Evolutionary conservation across 805 yeast genomes (phyloP).

Genomic region (Maudiozyma saulgeensis): DNA sequence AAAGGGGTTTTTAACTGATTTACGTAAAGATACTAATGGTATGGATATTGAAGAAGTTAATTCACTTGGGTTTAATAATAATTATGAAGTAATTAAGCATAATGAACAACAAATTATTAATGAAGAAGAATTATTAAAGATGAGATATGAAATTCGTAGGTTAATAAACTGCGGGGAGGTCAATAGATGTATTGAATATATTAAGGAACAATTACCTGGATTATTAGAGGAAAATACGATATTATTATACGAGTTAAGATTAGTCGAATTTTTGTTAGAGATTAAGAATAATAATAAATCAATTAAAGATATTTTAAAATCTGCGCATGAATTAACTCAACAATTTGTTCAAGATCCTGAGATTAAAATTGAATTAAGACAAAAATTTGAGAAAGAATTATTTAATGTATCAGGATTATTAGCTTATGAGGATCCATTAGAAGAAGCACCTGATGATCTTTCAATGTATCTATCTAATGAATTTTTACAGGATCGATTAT

Average conservation of each 20-base stretch:
- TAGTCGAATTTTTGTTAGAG: slow-evolving; percentile 19
- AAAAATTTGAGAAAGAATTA: slow-evolving; percentile 31
- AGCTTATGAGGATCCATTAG: slow-evolving; percentile 44
- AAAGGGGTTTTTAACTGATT: slow-evolving; percentile 41
- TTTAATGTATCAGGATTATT: slow-evolving; percentile 41
- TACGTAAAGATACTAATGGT: slow-evolving; percentile 10
- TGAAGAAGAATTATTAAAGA: slow-evolving; percentile 30
- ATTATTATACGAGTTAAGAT: slow-evolving; percentile 21
- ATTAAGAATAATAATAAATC: slow-evolving; percentile 7
- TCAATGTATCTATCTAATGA: slow-evolving; percentile 18
- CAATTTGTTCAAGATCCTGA: slow-evolving; percentile 15
- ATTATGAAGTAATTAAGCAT: slow-evolving; percentile 15
- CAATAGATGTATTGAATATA: slow-evolving; percentile 33
- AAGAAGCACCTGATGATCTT: slow-evolving; percentile 27
- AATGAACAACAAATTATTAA: slow-evolving; percentile 24
- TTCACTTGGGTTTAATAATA: slow-evolving; percentile 10
- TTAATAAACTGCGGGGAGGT: slow-evolving; percentile 38
- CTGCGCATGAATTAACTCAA: slow-evolving; percentile 20
- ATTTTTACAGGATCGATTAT: slow-evolving; percentile 24
- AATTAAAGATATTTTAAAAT: slow-evolving; percentile 9
- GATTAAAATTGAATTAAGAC: slow-evolving; percentile 16
- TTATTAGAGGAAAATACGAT: slow-evolving; percentile 17
- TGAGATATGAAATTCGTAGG: slow-evolving; percentile 39
- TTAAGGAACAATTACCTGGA: slow-evolving; percentile 25
- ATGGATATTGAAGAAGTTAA: slow-evolving; percentile 3